These are phyloP conservation scores for Amanita rubescens DNA, from an alignment of 768 basidiomycete species.

Conservation along the genomic window DNA sequence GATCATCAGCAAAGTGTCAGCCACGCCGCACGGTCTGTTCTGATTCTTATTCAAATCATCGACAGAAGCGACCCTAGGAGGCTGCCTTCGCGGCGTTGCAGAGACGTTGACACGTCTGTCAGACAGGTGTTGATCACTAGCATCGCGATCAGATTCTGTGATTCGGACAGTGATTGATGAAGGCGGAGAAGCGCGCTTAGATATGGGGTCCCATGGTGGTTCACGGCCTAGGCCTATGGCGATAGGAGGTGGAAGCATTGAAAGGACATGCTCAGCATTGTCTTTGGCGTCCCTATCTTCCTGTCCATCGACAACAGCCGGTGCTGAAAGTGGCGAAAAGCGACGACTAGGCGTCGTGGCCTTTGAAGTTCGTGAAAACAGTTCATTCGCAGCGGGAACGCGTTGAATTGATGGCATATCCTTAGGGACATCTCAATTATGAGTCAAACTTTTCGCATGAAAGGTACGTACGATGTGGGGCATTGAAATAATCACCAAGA, in stretches of 20 bases:
- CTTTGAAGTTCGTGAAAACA: neutral
- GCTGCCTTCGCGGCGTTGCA: neutral
- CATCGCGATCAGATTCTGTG: neutral
- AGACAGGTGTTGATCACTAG: neutral
- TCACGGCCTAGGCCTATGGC: too few species aligned
- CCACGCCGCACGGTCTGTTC: neutral
- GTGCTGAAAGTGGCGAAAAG: neutral
- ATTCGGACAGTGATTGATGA: neutral
- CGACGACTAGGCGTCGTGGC: neutral
- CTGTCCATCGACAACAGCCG: neutral
- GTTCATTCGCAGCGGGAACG: neutral
- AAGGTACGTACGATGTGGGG: neutral
- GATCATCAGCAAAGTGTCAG: neutral
- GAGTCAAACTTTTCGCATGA: neutral
- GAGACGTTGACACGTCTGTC: too few species aligned
- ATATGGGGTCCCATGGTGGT: too few species aligned
- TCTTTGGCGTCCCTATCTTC: neutral
- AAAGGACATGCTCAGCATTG: neutral
- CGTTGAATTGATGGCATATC: neutral
- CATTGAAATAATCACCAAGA: neutral
- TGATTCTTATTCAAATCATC: neutral
- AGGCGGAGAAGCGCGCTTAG: neutral
- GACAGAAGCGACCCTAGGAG: neutral
- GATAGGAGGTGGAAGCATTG: too few species aligned
- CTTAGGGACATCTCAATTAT: neutral